Base-by-base conservation (phyloP, 768 basidiomycete genomes). In the Lenzites betulinus region DNA sequence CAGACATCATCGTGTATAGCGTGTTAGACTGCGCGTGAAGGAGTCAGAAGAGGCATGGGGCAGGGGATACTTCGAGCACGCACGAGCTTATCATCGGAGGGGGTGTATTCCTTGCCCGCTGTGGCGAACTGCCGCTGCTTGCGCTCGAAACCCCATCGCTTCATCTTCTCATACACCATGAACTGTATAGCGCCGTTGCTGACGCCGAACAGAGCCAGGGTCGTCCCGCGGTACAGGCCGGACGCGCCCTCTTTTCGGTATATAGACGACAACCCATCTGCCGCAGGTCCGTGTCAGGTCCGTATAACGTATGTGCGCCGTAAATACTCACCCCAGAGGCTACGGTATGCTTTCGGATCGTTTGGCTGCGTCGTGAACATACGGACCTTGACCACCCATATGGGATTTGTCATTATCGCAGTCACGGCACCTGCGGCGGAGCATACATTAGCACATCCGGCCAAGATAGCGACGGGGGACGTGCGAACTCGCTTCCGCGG, bases 351-450 rank as follows among this genome's bases (percentile, higher is more conserved):
- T 2, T 72, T 77, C 9, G 90, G 85, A 42, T 88, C 84, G 56
- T 83, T 80, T 28, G 82, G 73, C 11, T 76, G 77, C 1, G 94
- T 89, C 1, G 95, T 93, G 71, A 97, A 99, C 87, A 98, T 95
- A 60, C 97, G 86, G 9, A 97, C 95, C 77, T 96, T 92, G 56
- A 98, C 90, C 15, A 98, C 90, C 96, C 96, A 98, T 66, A 98
- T 86, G 0, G 96, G 97, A 73, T 99, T 98, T 7, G 96, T 99
- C 71, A 97, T 82, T 68, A 98, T 78, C 0, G 97, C 95, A 3
- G 95, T 97, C 18, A 86, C 87, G 13, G 95, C 92, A 77, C 96
- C 96, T 98, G 58, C 18, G 56, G 64, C 15, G 30, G 38, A 53
- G 61, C 15, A 35, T 54, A 54, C 25, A 33, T 46, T 50, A 58